phyloP scores from a whole-genome alignment of 75 land plant species.

The Cunninghamia lanceolata region DNA sequence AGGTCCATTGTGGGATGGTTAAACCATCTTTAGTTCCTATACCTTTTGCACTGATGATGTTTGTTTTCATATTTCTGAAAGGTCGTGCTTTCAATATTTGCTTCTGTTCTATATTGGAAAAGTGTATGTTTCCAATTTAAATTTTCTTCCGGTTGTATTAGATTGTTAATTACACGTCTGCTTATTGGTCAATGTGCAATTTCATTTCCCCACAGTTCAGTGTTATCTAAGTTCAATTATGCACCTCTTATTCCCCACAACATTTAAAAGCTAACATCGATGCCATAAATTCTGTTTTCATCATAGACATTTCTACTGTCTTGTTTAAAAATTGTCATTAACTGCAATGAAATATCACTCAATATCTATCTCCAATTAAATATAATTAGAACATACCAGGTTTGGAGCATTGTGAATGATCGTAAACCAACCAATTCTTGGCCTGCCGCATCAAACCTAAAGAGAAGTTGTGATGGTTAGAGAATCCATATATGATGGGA shows the following conservation, averaged over 20 bases:
- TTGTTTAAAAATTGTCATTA: not conserved
- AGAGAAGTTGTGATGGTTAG: not conserved
- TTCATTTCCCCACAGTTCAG: not conserved
- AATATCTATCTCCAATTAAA: not conserved
- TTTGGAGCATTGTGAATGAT: constrained; percentile 28
- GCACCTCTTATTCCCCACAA: too few species aligned
- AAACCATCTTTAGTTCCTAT: not conserved
- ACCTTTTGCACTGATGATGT: not conserved
- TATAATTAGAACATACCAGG: constrained; percentile 21
- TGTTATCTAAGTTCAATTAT: not conserved
- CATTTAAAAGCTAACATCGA: not conserved
- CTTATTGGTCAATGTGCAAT: not conserved
- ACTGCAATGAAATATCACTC: not conserved
- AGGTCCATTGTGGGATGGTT: not conserved
- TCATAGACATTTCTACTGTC: not conserved
- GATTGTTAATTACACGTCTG: not conserved
- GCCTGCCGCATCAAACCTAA: constrained; percentile 55
- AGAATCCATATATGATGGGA: constrained; percentile 4
- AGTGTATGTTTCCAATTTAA: not conserved
- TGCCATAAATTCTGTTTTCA: not conserved
- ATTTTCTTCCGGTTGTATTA: not conserved
- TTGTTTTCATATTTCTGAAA: not conserved
- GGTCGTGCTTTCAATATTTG: not conserved
- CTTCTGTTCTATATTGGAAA: not conserved
- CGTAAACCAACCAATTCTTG: constrained; percentile 48